These are phyloP conservation scores for Hibiscus mutabilis DNA, from an alignment of 345 rosid genomes.

Conservation along the genomic window DNA sequence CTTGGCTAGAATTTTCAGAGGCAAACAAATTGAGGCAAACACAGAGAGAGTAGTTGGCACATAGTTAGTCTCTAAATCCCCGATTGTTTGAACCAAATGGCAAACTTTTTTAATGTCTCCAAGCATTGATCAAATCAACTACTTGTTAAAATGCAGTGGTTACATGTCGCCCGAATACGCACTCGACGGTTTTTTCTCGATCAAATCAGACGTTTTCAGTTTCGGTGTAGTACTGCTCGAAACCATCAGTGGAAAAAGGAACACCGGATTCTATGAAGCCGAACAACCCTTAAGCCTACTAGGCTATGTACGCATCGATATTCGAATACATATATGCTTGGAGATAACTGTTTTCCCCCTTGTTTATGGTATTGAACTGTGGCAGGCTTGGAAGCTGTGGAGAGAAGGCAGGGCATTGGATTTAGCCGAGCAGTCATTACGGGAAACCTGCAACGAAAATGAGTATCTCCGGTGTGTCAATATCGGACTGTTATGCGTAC, in stretches of 20 bases:
- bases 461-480: neutral
- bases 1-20: conserved; percentile 15
- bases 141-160: conserved; percentile 1
- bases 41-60: conserved; percentile 11
- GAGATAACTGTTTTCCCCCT: neutral
- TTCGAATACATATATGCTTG: neutral
- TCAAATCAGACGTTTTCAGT: conserved; percentile 16
- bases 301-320: conserved; percentile 8
- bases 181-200: conserved; percentile 8
- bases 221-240: conserved; percentile 9
- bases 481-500: conserved; percentile 10
- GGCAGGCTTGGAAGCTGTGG: conserved; percentile 15
- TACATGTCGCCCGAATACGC: conserved; percentile 13
- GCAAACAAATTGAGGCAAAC: conserved; percentile 11
- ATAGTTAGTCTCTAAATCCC: conserved; percentile 5
- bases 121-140: neutral
- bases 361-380: neutral
- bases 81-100: neutral
- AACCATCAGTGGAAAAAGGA: conserved; percentile 1
- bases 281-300: conserved; percentile 8
- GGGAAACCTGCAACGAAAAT: neutral
- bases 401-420: conserved; percentile 6
- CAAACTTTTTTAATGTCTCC: neutral
- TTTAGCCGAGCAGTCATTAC: neutral
- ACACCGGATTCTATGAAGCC: conserved; percentile 8